phyloP scores from a whole-genome alignment of 1,284 basidiomycete genomes.

The Apiotrichum veenhuisii region DNA sequence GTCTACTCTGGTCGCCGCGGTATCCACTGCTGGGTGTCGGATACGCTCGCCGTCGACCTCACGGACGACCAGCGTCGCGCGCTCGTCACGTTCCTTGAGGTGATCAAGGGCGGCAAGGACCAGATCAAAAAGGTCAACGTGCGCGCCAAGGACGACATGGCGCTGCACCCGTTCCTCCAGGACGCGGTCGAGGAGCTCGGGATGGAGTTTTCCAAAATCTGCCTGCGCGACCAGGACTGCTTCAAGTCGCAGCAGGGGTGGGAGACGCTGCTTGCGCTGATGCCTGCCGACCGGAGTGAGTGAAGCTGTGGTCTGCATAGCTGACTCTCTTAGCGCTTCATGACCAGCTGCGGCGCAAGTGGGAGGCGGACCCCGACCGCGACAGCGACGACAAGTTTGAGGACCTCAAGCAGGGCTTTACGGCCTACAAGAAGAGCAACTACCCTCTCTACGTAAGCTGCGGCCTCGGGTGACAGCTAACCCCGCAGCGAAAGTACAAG shows the following conservation, averaged over 20 bases:
- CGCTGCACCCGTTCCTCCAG: slow-evolving; percentile 68
- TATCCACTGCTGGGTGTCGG: slow-evolving; percentile 97
- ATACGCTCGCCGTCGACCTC: slow-evolving; percentile 77
- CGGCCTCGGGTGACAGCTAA: background rate
- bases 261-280: slow-evolving; percentile 67
- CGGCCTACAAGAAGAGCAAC: background rate
- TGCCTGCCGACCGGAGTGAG: slow-evolving; percentile 61
- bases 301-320: background rate
- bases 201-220: slow-evolving; percentile 62
- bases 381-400: slow-evolving; percentile 69
- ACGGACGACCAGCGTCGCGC: slow-evolving; percentile 88
- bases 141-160: slow-evolving; percentile 52
- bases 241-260: slow-evolving; percentile 70
- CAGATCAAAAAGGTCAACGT: slow-evolving; percentile 79
- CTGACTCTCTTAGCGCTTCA: slow-evolving; percentile 47
- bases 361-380: slow-evolving; percentile 59
- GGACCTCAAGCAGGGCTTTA: slow-evolving; percentile 54
- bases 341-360: slow-evolving; percentile 57
- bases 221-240: slow-evolving; percentile 81
- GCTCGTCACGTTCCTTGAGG: slow-evolving; percentile 80
- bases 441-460: background rate
- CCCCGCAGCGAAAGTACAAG: slow-evolving; percentile 31
- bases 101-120: slow-evolving; percentile 78
- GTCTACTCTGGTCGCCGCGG: slow-evolving; percentile 98
- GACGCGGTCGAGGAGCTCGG: slow-evolving; percentile 58